Conservation (phyloP, 495 filamentous ascomycete genomes). For the Chaetomium cochliodes region DNA sequence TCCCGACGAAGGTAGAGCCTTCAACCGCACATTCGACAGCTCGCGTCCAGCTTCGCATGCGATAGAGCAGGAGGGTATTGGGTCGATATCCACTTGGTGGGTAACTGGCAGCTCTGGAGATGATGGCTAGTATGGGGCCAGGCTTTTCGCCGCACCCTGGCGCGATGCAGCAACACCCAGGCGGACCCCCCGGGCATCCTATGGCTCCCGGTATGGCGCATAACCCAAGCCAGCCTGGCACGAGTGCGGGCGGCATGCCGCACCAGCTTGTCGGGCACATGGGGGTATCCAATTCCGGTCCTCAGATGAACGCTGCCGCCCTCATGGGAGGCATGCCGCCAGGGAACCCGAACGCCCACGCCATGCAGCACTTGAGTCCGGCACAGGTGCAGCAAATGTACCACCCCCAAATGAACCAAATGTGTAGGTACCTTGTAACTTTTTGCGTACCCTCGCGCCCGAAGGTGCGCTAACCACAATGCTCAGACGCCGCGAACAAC, state of each 20-base stretch:
- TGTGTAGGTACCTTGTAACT: conserved; percentile 25
- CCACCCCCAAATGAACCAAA: conserved; percentile 48
- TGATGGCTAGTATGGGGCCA: conserved; percentile 67
- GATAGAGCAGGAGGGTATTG: conserved; percentile 36
- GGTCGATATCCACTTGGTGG: conserved; percentile 55
- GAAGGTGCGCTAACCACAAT: conserved; percentile 21
- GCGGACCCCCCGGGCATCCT: conserved; percentile 73
- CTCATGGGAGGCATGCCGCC: conserved; percentile 80
- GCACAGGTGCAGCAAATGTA: conserved; percentile 64
- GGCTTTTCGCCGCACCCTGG: conserved; percentile 66
- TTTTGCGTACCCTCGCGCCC: background rate
- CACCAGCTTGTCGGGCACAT: conserved; percentile 72
- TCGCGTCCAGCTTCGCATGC: conserved; percentile 42
- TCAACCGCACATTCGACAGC: conserved; percentile 11
- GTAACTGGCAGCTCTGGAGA: conserved; percentile 48
- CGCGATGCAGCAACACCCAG: conserved; percentile 71
- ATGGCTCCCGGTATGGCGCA: conserved; percentile 53
- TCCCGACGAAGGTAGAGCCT: conserved; percentile 3
- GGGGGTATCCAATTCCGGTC: conserved; percentile 77
- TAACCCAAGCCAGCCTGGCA: conserved; percentile 67
- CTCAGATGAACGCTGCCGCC: conserved; percentile 74
- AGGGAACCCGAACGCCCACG: conserved; percentile 69
- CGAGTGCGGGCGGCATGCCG: conserved; percentile 63
- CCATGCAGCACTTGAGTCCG: conserved; percentile 75
- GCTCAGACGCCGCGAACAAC: conserved; percentile 51